A percentile compares a stretch with the other conserved stretches of the same genome.
These are phyloP conservation scores for Lathyrus sativus DNA, from an alignment of 306 rosid genomes.

Conservation along the genomic window DNA sequence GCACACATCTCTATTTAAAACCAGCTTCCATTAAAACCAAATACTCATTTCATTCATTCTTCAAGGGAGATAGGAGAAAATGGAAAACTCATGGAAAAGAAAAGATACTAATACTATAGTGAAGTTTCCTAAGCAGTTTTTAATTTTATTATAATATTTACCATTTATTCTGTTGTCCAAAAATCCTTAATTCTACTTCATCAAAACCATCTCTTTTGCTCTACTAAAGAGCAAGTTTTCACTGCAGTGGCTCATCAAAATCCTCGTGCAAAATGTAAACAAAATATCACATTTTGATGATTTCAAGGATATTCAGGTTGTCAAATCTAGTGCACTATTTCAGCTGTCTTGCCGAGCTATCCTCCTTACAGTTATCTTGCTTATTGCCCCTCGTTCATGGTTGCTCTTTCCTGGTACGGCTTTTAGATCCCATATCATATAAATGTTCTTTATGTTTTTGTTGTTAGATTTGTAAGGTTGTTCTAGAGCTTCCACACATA, in stretches of 20 bases:
- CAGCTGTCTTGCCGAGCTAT: not conserved
- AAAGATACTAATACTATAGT: no score
- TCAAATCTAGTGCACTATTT: not conserved
- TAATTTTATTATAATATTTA: not conserved
- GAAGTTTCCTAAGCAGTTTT: not conserved
- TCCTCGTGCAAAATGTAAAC: not conserved
- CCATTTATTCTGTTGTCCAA: not conserved
- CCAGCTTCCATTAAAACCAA: not conserved
- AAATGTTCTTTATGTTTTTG: not conserved
- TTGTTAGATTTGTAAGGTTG: conserved; percentile 6
- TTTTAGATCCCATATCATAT: not conserved
- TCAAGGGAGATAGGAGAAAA: no score
- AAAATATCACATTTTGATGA: not conserved
- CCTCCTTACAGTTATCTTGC: not conserved
- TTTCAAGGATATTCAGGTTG: conserved; percentile 3
- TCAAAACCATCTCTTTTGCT: not conserved
- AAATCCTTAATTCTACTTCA: not conserved
- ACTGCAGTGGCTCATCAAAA: not conserved
- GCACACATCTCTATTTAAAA: not conserved
- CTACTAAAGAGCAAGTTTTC: not conserved
- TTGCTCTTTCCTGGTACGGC: not conserved
- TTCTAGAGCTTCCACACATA: not conserved
- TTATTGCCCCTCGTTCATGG: not conserved
- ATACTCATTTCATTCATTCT: not conserved
- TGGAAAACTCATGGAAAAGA: no score